phyloP scores from a whole-genome alignment of 2,329 filamentous ascomycete genomes.

The Monosporascus sp. region DNA sequence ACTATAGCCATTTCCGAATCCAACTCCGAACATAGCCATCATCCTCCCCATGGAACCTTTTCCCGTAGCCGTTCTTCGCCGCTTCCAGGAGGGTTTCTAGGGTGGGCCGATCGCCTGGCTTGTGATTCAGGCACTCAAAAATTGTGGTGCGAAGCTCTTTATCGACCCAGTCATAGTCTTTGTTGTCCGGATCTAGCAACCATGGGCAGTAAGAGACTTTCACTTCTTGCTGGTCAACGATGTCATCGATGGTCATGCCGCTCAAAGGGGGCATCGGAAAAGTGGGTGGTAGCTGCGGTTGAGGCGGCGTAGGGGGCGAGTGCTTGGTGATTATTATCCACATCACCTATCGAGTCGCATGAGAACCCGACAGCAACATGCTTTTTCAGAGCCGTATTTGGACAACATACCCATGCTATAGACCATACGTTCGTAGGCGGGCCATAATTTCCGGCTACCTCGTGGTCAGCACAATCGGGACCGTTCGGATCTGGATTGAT shows the following conservation, averaged over 20 bases:
- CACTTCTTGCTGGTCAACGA: not conserved
- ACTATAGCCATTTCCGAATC: conserved; percentile 10
- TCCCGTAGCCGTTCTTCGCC: conserved; percentile 2
- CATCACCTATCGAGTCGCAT: conserved; percentile 12
- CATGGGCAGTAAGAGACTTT: conserved; percentile 17
- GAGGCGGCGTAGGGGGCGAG: conserved; percentile 9
- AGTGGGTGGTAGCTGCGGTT: conserved; percentile 12
- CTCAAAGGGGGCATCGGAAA: not conserved
- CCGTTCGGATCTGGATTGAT: conserved; percentile 1
- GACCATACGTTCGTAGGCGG: conserved; percentile 17
- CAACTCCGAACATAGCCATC: conserved; percentile 10
- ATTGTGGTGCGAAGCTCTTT: conserved; percentile 10
- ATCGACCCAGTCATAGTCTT: conserved; percentile 11
- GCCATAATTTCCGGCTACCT: conserved; percentile 12
- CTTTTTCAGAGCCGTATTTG: not conserved
- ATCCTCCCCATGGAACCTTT: conserved; percentile 6
- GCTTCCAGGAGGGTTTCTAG: conserved; percentile 9
- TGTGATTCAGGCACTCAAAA: conserved; percentile 18
- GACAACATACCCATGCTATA: conserved; percentile 12
- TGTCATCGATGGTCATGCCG: not conserved
- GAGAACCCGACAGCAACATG: too few relatives aligned
- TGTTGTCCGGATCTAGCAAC: conserved; percentile 5
- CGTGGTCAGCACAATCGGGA: conserved; percentile 5
- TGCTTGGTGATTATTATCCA: conserved; percentile 19
- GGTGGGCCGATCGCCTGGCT: conserved; percentile 12